Evolutionary conservation across 2,329 filamentous ascomycete species (phyloP), one percentile per base, ranked within the genome.

Genomic region (Sclerotinia minor): DNA sequence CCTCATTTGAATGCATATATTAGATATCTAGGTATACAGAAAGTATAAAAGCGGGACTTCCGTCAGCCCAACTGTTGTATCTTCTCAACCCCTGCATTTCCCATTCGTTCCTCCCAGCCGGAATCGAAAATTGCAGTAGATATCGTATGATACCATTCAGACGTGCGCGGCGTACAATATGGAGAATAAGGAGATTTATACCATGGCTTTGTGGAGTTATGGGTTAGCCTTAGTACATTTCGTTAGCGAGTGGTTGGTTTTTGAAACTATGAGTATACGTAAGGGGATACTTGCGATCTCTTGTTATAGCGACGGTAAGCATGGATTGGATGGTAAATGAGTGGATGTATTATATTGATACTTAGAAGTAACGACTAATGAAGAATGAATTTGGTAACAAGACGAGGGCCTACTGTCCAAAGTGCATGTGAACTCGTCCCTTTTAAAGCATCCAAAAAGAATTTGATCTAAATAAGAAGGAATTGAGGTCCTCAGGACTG

Each of bases 121-220:
- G 15, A 32, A 32, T 3, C 26, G 24, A 21, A 6, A 53, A 21
- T 53, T 6, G 9, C 24, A 8, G 19, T 35, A 35, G 29, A 3
- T 3, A 6, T 53, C 52, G 17, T 32, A 53, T 32, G 5, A 21
- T 53, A 13, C 90, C 50, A 79, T 90, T 21, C 81, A 88, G 41
- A 77, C 87, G 65, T 89, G 89, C 73, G 87, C 85, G 2, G 87
- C 88, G 7, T 90, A 89, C 77, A 80, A 90, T 75, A 85, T 89
- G 71, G 78, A 81, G 53, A 81, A 87, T 63, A 79, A 82, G 9
- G 78, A 80, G 45, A 79, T 86, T 49, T 90, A 89, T 72, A 81
- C 88, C 74, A 76, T 91, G 64, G 85, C 85, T 1, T 78, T 88
- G 68, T 86, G 83, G 80, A 88, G 85, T 13, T 90, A 87, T 75